A percentile compares a stretch with the other conserved stretches of the same genome.
phyloP scores from a whole-genome alignment of 257 asterid species.

The Plantago major region DNA sequence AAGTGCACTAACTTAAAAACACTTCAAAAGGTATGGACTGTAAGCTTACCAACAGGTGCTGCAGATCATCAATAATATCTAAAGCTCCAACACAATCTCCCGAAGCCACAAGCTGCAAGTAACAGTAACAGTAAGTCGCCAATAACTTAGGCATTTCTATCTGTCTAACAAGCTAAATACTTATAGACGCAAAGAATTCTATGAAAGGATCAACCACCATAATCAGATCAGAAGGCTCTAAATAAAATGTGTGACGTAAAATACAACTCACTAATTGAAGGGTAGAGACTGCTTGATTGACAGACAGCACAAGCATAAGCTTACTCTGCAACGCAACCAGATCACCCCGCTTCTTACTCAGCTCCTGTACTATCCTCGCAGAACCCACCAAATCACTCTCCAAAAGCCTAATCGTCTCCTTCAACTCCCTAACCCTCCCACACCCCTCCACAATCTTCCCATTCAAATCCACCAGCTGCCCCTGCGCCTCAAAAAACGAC shows the following conservation, averaged over 20 bases:
- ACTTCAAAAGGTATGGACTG: constrained; percentile 14
- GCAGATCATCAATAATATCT: constrained; percentile 92
- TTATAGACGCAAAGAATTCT: neutral
- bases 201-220: neutral
- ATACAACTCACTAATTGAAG: constrained; percentile 63
- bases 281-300: constrained; percentile 89
- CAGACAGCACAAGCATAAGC: constrained; percentile 79
- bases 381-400: constrained; percentile 78
- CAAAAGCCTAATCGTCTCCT: constrained; percentile 78
- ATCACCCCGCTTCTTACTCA: constrained; percentile 59
- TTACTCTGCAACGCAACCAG: constrained; percentile 64
- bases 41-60: constrained; percentile 74
- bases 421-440: constrained; percentile 75
- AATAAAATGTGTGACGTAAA: neutral
- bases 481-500: constrained; percentile 94
- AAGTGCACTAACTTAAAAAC: constrained; percentile 7
- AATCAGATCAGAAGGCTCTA: neutral
- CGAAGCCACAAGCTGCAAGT: constrained; percentile 87
- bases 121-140: constrained; percentile 11
- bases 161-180: neutral
- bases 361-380: constrained; percentile 79
- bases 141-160: neutral
- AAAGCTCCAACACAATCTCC: constrained; percentile 98
- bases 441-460: constrained; percentile 76
- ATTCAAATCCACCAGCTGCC: constrained; percentile 80